Evolutionary conservation across 2,329 filamentous ascomycete genomes (phyloP).

Genomic region (Thermomyces lanuginosus): DNA sequence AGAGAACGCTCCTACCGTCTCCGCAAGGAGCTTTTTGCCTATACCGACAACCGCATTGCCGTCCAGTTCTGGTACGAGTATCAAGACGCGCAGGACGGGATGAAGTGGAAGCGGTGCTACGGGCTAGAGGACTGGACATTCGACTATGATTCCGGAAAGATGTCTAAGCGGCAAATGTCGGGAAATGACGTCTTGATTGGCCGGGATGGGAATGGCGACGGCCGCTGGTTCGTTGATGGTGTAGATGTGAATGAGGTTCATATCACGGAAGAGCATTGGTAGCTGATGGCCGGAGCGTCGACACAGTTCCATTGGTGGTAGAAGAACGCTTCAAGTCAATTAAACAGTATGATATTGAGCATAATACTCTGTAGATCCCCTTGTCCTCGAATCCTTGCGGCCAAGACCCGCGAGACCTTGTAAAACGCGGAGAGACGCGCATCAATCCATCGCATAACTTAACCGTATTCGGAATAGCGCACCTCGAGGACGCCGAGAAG

Average conservation of each 20-base stretch:
- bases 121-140: constrained; percentile 45
- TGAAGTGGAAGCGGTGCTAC: constrained; percentile 73
- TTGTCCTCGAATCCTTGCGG: too few relatives aligned
- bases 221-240: constrained; percentile 30
- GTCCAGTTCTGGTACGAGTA: constrained; percentile 89
- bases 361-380: too few relatives aligned
- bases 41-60: constrained; percentile 58
- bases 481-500: too few relatives aligned
- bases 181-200: constrained; percentile 31
- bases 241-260: constrained; percentile 24
- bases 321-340: too few relatives aligned
- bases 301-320: too few relatives aligned
- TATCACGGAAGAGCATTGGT: constrained; percentile 24
- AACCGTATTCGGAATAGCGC: too few relatives aligned
- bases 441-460: too few relatives aligned
- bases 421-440: too few relatives aligned
- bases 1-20: constrained; percentile 56
- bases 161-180: constrained; percentile 33
- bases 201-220: constrained; percentile 25
- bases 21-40: constrained; percentile 71
- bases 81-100: constrained; percentile 44
- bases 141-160: constrained; percentile 27
- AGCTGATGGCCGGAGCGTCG: too few relatives aligned
- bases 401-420: too few relatives aligned
- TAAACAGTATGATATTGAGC: too few relatives aligned